Base-by-base conservation (phyloP, 2,329 filamentous ascomycete genomes). In the Lomentospora prolificans region DNA sequence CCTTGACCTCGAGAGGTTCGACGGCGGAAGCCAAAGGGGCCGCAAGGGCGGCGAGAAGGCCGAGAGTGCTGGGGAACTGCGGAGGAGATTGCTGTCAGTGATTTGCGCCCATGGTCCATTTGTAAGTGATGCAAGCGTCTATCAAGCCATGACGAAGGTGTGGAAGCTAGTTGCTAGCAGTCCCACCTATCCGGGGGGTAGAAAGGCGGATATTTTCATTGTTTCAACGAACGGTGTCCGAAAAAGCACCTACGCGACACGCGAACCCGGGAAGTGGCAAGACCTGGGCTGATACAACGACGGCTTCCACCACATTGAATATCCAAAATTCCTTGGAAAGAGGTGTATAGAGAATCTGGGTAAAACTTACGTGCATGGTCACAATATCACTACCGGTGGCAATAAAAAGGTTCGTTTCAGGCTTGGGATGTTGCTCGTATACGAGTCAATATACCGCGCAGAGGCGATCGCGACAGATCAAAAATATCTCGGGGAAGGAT, bases 1-100 rank as follows among this genome's bases (percentile, higher is more conserved):
- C 81, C 57, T 79, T 64, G 59, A 84, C 74, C 58, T 76, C 73
- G 53, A 86, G 75, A 8, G 80, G 69, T 58, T 74, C 75, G 53
- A 86, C 79, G 54, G 83, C 83, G 54, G 73, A 71, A 53, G 75
- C 78, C 41, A 77, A 67, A 59, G 75, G 72, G 58, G 78, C 79
- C 67, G 74, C 73, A 53, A 81, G 68, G 62, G 77, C 77, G 67
- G 79, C 65, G 62, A 82, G 74, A n/a, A 51, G 25, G 22, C 44
- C 44, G 44, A 55, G 53, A 72, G 71, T 50, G 46, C 30, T 50
- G 6, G 46, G 30, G 54, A 56, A 28, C 54, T 56, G 22, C n/a
- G 25, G 25, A 7, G 14, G 22, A 10, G 44, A 12, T 12, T 19
- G 24, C 22, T 4, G 22, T 48, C 24, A 48, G 44, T 10, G 44